A percentile compares a stretch with the other conserved stretches of the same genome.
Evolutionary conservation across 495 filamentous ascomycete genomes (phyloP).

Genomic region (Penicillium samsonianum): DNA sequence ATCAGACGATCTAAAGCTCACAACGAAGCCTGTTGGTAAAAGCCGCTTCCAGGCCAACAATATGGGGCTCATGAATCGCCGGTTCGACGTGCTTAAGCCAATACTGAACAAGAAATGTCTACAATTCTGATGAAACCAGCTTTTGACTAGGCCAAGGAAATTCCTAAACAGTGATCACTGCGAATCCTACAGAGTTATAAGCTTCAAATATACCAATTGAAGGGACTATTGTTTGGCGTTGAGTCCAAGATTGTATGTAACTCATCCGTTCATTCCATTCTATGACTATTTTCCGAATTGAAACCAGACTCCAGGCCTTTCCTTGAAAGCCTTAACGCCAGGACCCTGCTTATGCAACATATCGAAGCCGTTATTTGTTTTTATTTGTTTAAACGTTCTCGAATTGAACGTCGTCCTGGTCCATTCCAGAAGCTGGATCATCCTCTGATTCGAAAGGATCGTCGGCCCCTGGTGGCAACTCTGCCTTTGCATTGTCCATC

Average conservation of each 20-base stretch:
- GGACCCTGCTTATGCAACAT: slow-evolving; percentile 34
- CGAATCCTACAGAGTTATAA: not conserved
- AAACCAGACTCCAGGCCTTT: not conserved
- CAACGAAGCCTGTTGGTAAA: not conserved
- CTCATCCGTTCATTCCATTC: slow-evolving; percentile 11
- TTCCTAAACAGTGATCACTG: not conserved
- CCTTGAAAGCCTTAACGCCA: slow-evolving; percentile 23
- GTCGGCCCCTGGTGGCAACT: slow-evolving; percentile 46
- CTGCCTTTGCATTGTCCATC: slow-evolving; percentile 44
- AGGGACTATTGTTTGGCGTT: not conserved
- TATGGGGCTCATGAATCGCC: not conserved
- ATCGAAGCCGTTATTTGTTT: not conserved
- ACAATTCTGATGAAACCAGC: not conserved
- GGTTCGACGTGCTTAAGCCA: not conserved
- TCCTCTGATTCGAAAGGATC: slow-evolving; percentile 49
- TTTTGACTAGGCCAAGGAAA: not conserved
- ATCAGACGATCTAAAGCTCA: not conserved
- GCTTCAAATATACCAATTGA: not conserved
- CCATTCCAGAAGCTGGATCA: slow-evolving; percentile 49
- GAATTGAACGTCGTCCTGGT: slow-evolving; percentile 74
- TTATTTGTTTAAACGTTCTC: slow-evolving; percentile 59
- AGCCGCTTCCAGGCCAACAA: not conserved
- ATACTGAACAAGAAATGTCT: not conserved
- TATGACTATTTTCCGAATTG: slow-evolving; percentile 5
- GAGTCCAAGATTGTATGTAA: not conserved